Percentiles rank a stretch among this genome's conserved stretches.
Conservation (phyloP, 2,329 filamentous ascomycete genomes). For the Zasmidium cellare region DNA sequence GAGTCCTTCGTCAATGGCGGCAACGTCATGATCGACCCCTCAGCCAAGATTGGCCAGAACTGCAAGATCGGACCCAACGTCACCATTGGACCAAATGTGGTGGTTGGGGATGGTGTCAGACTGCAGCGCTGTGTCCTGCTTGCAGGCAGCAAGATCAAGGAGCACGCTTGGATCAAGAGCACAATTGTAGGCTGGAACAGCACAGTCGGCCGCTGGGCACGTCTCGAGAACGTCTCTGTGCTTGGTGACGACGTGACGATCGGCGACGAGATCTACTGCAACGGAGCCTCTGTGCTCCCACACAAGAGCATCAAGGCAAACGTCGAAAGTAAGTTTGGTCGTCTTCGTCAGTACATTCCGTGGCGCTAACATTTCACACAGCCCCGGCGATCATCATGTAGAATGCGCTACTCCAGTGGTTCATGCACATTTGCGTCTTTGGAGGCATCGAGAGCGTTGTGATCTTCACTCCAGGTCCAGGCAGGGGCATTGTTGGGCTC, state of each 20-base stretch:
- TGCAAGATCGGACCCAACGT: constrained; percentile 98
- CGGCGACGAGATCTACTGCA: constrained; percentile 97
- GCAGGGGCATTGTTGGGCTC: constrained; percentile 1
- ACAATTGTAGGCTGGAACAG: constrained; percentile 99
- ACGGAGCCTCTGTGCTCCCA: constrained; percentile 82
- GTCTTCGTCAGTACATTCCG: not conserved
- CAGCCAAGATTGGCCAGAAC: constrained; percentile 96
- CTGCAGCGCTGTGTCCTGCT: constrained; percentile 91
- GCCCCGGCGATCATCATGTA: constrained; percentile 29
- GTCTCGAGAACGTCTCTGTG: constrained; percentile 96
- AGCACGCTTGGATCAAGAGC: constrained; percentile 98
- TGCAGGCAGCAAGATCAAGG: constrained; percentile 89
- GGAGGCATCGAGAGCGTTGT: not conserved
- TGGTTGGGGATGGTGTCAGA: constrained; percentile 90
- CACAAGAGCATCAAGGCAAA: constrained; percentile 99
- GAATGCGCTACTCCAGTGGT: not conserved
- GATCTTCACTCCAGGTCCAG: constrained; percentile 3
- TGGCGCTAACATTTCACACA: constrained; percentile 13
- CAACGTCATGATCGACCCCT: constrained; percentile 92
- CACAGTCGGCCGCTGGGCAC: constrained; percentile 90
- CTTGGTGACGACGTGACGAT: constrained; percentile 97
- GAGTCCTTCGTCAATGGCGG: constrained; percentile 86
- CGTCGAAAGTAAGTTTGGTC: constrained; percentile 68
- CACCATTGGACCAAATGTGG: constrained; percentile 88
- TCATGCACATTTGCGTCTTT: not conserved